These are phyloP conservation scores for Poronia punctata DNA, from an alignment of 495 filamentous ascomycete genomes.

Conservation along the genomic window DNA sequence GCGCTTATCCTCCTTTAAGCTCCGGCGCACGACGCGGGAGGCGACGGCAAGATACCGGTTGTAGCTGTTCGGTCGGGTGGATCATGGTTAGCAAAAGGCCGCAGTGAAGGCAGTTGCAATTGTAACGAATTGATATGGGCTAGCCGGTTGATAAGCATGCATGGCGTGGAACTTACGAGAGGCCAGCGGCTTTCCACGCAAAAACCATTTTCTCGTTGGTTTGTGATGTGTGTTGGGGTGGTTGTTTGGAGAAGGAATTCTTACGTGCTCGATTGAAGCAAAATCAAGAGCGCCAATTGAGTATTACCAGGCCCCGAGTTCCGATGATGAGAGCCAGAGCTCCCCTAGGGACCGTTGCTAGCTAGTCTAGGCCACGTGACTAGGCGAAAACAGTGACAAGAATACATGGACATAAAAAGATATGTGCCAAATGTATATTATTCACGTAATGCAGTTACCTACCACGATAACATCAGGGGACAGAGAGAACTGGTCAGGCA, in stretches of 20 bases:
- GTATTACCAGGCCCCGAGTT: background rate
- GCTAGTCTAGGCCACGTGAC: too few species aligned
- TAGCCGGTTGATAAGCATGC: background rate
- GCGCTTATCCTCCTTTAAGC: constrained; percentile 88
- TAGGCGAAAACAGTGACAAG: too few species aligned
- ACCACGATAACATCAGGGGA: too few species aligned
- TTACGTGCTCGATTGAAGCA: constrained; percentile 20
- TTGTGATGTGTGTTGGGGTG: constrained; percentile 25
- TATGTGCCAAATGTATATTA: too few species aligned
- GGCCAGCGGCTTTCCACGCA: constrained; percentile 96
- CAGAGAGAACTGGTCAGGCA: too few species aligned
- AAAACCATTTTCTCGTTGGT: constrained; percentile 77
- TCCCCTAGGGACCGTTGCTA: too few species aligned
- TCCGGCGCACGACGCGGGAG: constrained; percentile 74
- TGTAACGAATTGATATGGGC: background rate
- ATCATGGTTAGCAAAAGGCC: constrained; percentile 22
- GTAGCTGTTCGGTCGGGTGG: constrained; percentile 49
- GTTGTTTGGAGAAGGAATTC: constrained; percentile 14
- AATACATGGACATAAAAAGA: too few species aligned
- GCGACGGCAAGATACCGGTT: constrained; percentile 78
- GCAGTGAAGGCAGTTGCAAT: constrained; percentile 11
- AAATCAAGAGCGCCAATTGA: constrained; percentile 13
- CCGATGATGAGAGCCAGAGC: background rate
- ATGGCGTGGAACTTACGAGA: constrained; percentile 63
- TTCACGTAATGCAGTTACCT: too few species aligned